Evolutionary conservation across 352 stramenopile genomes (phyloP).

Genomic region (Plasmopara viticola): DNA sequence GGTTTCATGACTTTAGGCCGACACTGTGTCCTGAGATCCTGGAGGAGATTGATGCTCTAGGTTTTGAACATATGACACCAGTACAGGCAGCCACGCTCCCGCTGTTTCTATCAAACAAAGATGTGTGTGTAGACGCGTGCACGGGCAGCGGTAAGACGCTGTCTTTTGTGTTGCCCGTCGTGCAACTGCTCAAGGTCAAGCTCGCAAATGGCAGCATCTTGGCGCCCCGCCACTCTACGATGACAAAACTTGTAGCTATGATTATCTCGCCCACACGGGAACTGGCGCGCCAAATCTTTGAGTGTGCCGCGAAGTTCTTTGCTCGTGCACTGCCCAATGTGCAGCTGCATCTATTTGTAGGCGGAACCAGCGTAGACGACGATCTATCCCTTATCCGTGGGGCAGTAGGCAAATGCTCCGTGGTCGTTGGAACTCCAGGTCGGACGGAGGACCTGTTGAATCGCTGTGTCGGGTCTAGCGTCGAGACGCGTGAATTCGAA

Average conservation of each 20-base stretch:
- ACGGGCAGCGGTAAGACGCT: conserved; percentile 95
- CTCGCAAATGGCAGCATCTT: conserved; percentile 56
- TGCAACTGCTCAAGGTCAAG: conserved; percentile 84
- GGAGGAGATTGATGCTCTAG: conserved; percentile 59
- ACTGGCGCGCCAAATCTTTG: conserved; percentile 81
- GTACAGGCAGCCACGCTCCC: conserved; percentile 88
- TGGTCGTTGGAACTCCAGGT: conserved; percentile 82
- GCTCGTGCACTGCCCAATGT: conserved; percentile 49
- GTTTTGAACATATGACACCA: conserved; percentile 88
- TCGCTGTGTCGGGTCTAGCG: conserved; percentile 55
- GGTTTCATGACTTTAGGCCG: conserved; percentile 79
- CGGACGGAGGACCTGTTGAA: conserved; percentile 85
- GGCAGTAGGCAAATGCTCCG: conserved; percentile 50
- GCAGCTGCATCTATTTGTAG: conserved; percentile 84
- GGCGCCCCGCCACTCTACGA: conserved; percentile 34
- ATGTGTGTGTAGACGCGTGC: conserved; percentile 92
- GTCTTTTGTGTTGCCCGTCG: conserved; percentile 91
- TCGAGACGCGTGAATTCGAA: conserved; percentile 93
- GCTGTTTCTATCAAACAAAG: conserved; percentile 91
- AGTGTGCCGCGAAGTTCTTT: conserved; percentile 67
- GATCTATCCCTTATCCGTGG: conserved; percentile 62
- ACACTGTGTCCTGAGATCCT: conserved; percentile 71
- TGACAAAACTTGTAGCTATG: conserved; percentile 75
- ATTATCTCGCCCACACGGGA: conserved; percentile 87
- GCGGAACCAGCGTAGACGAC: conserved; percentile 85